These are phyloP conservation scores for Ceriops decandra DNA, from an alignment of 345 rosid species.

Conservation along the genomic window DNA sequence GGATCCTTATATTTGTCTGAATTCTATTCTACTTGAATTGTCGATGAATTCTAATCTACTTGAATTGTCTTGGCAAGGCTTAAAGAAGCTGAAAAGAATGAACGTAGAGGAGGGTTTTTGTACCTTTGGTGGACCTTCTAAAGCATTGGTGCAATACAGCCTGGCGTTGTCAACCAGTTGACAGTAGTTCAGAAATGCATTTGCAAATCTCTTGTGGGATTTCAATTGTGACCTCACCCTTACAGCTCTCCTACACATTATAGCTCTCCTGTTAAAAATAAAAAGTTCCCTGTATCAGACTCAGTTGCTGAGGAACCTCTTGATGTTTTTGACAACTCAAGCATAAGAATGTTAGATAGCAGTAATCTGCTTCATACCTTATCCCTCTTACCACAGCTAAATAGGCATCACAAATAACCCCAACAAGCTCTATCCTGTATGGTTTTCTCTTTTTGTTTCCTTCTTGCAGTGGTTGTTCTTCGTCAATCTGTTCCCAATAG, in stretches of 20 bases:
- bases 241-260: slow-evolving; percentile 73
- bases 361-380: slow-evolving; percentile 36
- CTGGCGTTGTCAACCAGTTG: slow-evolving; percentile 76
- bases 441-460: slow-evolving; percentile 46
- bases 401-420: slow-evolving; percentile 90
- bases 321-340: not conserved
- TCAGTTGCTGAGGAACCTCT: not conserved
- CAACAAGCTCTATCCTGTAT: slow-evolving; percentile 72
- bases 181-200: slow-evolving; percentile 67
- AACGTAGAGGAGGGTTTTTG: slow-evolving; percentile 1
- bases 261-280: slow-evolving; percentile 60
- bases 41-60: not conserved
- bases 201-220: slow-evolving; percentile 87
- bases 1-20: not conserved
- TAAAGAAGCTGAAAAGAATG: not conserved
- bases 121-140: slow-evolving; percentile 77
- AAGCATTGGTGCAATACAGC: slow-evolving; percentile 74
- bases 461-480: slow-evolving; percentile 32
- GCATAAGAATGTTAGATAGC: not conserved
- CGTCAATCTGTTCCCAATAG: slow-evolving; percentile 67
- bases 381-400: slow-evolving; percentile 85
- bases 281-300: not conserved
- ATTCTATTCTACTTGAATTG: not conserved
- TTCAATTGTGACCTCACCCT: slow-evolving; percentile 74
- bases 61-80: not conserved